Evolutionary conservation across 495 filamentous ascomycete species (phyloP), one percentile per base, ranked within the genome.

Genomic region (Podospora fimiseda): DNA sequence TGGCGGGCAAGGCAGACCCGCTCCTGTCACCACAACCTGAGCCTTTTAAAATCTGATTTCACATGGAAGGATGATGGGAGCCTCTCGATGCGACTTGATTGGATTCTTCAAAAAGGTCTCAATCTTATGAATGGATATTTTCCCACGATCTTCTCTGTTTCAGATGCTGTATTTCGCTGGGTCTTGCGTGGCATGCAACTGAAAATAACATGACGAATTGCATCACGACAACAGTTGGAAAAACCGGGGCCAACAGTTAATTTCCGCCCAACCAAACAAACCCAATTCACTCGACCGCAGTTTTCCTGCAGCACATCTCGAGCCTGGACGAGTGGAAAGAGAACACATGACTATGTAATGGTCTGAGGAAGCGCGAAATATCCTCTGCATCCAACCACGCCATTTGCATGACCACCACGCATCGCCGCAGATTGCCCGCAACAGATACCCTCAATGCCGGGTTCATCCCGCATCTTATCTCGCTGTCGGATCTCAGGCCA

Each of bases 341-440:
- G 54, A 55, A 67, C 62, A 65, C 60, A 62, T 54, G 56, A 63
- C 53, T 55, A 56, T 48, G 51, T 60, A 49, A 62, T 65, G 57
- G 57, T 54, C 62, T 62, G 57, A 66, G 56, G 50, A 58, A n/a
- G 23, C 37, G 53, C 39, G 48, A 39, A 22, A 57, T 19, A 55
- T 55, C 52, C 43, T 44, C 20, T 44, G 22, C 14, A 33, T 43
- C 37, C 36, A 41, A 48, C n/a, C 51, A 50, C 51, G 51, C 55
- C 52, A 56, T 48, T 30, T 24, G 22, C 14, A 18, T 37, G 15
- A 18, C 22, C 15, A 27, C 53, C 33, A 14, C 44, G 41, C 58
- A 41, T 5, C 39, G 4, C 27, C 27, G 5, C 27, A 33, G 27
- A 33, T 33, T 33, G 27, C 11, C 27, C 6, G 27, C 6, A 33